phyloP scores from a whole-genome alignment of 768 basidiomycete species.

The Piloderma croceum region DNA sequence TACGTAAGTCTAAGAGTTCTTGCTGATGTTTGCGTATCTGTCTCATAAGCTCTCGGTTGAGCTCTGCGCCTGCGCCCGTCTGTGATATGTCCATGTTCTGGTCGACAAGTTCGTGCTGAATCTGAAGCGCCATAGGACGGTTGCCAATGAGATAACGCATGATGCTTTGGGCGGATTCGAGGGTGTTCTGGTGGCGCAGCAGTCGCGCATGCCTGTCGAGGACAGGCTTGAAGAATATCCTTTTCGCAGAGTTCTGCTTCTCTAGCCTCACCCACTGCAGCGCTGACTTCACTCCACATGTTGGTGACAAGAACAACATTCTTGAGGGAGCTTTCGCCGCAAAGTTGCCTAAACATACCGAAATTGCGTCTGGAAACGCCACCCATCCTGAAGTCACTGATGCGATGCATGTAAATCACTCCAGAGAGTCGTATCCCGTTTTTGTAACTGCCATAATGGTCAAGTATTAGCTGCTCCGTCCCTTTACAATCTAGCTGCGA shows the following conservation, averaged over 20 bases:
- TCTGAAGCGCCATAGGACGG: slow-evolving; percentile 26
- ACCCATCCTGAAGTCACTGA: slow-evolving; percentile 36
- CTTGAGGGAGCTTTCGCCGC: slow-evolving; percentile 38
- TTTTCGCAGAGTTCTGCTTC: slow-evolving; percentile 35
- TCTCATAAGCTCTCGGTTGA: slow-evolving; percentile 29
- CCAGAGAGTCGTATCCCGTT: slow-evolving; percentile 24
- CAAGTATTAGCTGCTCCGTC: background rate
- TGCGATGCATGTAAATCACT: slow-evolving; percentile 42
- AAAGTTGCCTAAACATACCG: slow-evolving; percentile 44
- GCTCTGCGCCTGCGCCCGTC: slow-evolving; percentile 36
- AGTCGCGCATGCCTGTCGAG: slow-evolving; percentile 44
- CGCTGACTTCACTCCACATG: slow-evolving; percentile 39
- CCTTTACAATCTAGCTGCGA: background rate
- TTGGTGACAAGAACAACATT: slow-evolving; percentile 47
- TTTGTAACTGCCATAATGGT: slow-evolving; percentile 18
- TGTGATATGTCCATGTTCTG: slow-evolving; percentile 33
- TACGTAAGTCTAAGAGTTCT: slow-evolving; percentile 27
- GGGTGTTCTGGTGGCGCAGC: slow-evolving; percentile 36
- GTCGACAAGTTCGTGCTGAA: slow-evolving; percentile 37
- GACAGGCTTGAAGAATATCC: slow-evolving; percentile 48
- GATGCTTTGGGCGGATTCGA: slow-evolving; percentile 32
- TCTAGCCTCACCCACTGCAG: slow-evolving; percentile 27
- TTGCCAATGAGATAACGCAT: slow-evolving; percentile 30
- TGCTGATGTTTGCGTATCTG: slow-evolving; percentile 26
- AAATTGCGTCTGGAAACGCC: slow-evolving; percentile 42